Evolutionary conservation across 805 yeast species (phyloP), one percentile per base, ranked within the genome.

Genomic region (Candida nanaspora): DNA sequence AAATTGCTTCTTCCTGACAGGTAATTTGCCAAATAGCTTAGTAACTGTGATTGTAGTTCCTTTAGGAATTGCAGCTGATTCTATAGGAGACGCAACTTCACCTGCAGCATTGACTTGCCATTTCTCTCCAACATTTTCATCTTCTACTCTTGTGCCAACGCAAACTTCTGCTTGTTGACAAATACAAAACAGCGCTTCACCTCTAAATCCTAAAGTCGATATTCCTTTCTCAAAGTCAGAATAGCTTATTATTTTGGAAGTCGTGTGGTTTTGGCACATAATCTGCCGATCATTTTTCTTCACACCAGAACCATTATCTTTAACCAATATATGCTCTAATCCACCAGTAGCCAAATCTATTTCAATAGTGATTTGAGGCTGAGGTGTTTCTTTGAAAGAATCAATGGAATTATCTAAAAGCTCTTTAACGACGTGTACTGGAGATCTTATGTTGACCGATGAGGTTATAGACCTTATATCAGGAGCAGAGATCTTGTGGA

Each of bases 191-290:
- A 76, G 50, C 0, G 78, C 76, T 43, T 72, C 73, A 7, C 80
- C 81, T 51, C 76, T 57, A 44, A 69, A 74, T 0, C 80, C 79
- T 39, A 68, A 56, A 0, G 74, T 59, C 1, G 41, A 21, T 5
- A 64, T 39, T 2, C 55, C 55, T 14, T 31, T 34, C 4, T 49
- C 42, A 8, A 72, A 40, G 28, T 69, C 70, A 1, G 51, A 52
- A 8, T 53, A 27, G 0, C 44, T 39, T 0, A 44, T 29, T 3
- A 71, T 48, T 43, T 71, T 74, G 0, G 77, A 70, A 1, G 79
- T 74, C 10, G 68, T 54, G 37, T 59, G 57, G 37, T 62, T 62
- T 27, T 56, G 40, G 40, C 74, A 68, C 58, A 69, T 53, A 7
- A 59, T 8, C 0, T 45, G 35, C n/a, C 69, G 40, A 40, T 63